These are phyloP conservation scores for Juncus effusus DNA, from an alignment of 176 grass and related monocot genomes.

Conservation along the genomic window DNA sequence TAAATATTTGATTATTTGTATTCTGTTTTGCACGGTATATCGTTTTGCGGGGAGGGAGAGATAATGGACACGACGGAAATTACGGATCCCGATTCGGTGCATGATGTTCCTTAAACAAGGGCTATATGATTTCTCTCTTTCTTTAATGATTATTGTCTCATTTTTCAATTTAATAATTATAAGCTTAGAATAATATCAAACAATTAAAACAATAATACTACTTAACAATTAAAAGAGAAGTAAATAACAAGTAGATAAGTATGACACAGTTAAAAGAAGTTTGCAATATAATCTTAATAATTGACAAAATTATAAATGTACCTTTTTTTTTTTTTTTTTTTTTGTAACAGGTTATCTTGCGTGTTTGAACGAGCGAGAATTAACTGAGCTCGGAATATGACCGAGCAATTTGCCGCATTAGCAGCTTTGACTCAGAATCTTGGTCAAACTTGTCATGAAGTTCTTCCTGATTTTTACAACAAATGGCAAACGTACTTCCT, in stretches of 20 bases:
- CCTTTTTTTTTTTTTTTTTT: no score
- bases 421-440: no score
- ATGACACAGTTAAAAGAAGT: no score
- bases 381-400: constrained; percentile 91
- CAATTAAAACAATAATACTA: no score
- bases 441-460: constrained; percentile 74
- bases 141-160: not conserved
- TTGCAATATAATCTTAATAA: no score
- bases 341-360: constrained; percentile 62
- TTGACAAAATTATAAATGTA: no score
- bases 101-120: constrained; percentile 89
- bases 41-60: constrained; percentile 71
- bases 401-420: constrained; percentile 94
- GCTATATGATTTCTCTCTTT: constrained; percentile 49
- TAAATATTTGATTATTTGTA: constrained; percentile 6
- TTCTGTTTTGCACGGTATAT: constrained; percentile 12
- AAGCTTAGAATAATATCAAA: no score
- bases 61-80: constrained; percentile 98
- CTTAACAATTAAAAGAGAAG: no score
- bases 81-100: constrained; percentile 95
- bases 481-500: constrained; percentile 87
- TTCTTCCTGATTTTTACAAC: constrained; percentile 82
- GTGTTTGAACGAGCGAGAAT: constrained; percentile 61
- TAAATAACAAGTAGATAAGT: no score
- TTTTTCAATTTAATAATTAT: no score